These are phyloP conservation scores for Astrothelium subdiscretum DNA, from an alignment of 495 filamentous ascomycete species.

Conservation along the genomic window DNA sequence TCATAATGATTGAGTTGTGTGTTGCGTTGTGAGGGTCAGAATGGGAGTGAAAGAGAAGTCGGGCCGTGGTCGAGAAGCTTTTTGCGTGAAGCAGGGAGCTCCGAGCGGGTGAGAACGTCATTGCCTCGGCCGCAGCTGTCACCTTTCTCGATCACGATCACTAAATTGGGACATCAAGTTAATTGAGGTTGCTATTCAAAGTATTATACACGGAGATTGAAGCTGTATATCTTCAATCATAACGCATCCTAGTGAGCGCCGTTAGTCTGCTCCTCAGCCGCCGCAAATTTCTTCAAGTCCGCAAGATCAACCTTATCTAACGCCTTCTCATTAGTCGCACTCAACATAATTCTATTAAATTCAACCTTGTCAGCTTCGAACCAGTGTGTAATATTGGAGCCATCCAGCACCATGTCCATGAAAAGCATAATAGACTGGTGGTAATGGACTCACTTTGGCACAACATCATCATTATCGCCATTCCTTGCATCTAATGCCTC, in stretches of 20 bases:
- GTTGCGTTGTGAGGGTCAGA: constrained; percentile 20
- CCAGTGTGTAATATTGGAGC: too few species aligned
- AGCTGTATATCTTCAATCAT: not conserved
- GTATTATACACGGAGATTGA: not conserved
- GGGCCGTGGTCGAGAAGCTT: constrained; percentile 2
- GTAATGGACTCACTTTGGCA: constrained; percentile 24
- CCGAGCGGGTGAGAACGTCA: constrained; percentile 4
- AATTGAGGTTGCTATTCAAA: not conserved
- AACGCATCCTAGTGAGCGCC: not conserved
- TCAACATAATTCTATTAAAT: constrained; percentile 34
- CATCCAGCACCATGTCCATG: not conserved
- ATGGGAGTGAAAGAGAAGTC: not conserved
- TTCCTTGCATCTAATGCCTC: constrained; percentile 37
- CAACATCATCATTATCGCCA: constrained; percentile 25
- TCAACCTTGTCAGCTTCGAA: not conserved
- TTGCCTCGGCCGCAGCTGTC: constrained; percentile 5
- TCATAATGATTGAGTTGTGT: not conserved
- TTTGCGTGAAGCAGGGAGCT: constrained; percentile 9
- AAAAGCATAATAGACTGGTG: too few species aligned
- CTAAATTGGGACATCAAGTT: not conserved
- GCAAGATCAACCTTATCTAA: constrained; percentile 33
- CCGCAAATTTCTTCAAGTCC: constrained; percentile 36
- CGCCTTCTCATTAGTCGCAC: constrained; percentile 40
- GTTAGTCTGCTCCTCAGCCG: constrained; percentile 19
- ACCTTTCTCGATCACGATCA: not conserved